A percentile compares a stretch with the other conserved stretches of the same genome.
Conservation (phyloP, 2,329 filamentous ascomycete species). For the Pseudocercospora cruenta region DNA sequence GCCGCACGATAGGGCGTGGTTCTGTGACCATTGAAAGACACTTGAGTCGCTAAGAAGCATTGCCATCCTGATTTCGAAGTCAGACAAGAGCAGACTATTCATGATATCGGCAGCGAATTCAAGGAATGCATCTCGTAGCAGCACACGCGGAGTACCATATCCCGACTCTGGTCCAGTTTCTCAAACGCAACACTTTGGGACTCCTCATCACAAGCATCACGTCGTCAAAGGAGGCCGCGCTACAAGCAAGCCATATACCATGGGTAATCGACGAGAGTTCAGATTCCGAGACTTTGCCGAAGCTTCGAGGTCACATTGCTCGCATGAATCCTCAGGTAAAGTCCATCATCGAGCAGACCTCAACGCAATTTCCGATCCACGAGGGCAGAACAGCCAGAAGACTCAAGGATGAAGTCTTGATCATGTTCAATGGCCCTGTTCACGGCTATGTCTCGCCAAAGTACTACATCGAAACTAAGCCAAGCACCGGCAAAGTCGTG, state of each 20-base stretch:
- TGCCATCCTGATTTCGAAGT: background rate
- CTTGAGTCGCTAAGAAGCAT: background rate
- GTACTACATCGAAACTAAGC: slow-evolving; percentile 70
- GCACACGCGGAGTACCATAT: slow-evolving; percentile 5
- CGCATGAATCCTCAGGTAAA: slow-evolving; percentile 67
- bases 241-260: slow-evolving; percentile 65
- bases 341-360: slow-evolving; percentile 48
- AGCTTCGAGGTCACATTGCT: slow-evolving; percentile 65
- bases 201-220: slow-evolving; percentile 65
- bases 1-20: background rate
- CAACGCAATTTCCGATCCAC: background rate
- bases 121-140: background rate
- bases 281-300: slow-evolving; percentile 46
- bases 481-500: slow-evolving; percentile 64
- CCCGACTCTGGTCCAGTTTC: slow-evolving; percentile 54
- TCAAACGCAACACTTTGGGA: slow-evolving; percentile 64
- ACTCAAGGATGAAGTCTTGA: slow-evolving; percentile 60
- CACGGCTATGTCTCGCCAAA: slow-evolving; percentile 71
- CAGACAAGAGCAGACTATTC: background rate
- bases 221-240: slow-evolving; percentile 52
- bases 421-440: slow-evolving; percentile 62
- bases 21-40: background rate
- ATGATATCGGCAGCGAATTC: background rate
- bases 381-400: background rate
- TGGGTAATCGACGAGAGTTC: slow-evolving; percentile 59